Evolutionary conservation across 805 yeast species (phyloP).

Genomic region (Kodamaea lidongshanica): DNA sequence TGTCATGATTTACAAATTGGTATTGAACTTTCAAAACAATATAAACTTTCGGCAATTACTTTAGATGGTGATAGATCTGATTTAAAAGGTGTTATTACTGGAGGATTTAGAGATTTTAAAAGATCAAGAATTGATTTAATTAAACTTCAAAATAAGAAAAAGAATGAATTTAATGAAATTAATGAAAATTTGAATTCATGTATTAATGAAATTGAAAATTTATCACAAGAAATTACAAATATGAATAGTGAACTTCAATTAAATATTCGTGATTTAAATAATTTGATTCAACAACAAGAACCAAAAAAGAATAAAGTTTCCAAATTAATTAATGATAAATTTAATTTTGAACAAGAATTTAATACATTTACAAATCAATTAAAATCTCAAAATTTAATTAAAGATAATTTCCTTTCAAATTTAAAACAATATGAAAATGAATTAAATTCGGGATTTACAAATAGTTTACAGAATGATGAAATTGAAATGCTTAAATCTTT

Average conservation of each 20-base stretch:
- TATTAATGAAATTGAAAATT: conserved; percentile 28
- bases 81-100: conserved; percentile 75
- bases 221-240: conserved; percentile 49
- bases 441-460: conserved; percentile 46
- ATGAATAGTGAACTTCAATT: conserved; percentile 40
- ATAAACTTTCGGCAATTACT: conserved; percentile 71
- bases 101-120: conserved; percentile 75
- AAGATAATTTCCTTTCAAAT: conserved; percentile 34
- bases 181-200: conserved; percentile 36
- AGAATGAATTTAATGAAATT: conserved; percentile 37
- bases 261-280: conserved; percentile 38
- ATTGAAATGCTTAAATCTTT: conserved; percentile 31
- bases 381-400: conserved; percentile 26
- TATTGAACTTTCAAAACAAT: conserved; percentile 54
- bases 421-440: conserved; percentile 44
- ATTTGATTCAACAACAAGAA: conserved; percentile 36
- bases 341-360: conserved; percentile 40
- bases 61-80: conserved; percentile 89
- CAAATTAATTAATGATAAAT: conserved; percentile 35
- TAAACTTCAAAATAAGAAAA: conserved; percentile 49
- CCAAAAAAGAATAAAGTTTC: conserved; percentile 39
- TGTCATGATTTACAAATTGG: conserved; percentile 66
- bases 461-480: conserved; percentile 48
- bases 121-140: conserved; percentile 66
- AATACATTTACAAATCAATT: conserved; percentile 28